Percentiles rank a stretch among this genome's conserved stretches.
Conservation (phyloP, 1,284 basidiomycete species). For the Cronartium quercuum region DNA sequence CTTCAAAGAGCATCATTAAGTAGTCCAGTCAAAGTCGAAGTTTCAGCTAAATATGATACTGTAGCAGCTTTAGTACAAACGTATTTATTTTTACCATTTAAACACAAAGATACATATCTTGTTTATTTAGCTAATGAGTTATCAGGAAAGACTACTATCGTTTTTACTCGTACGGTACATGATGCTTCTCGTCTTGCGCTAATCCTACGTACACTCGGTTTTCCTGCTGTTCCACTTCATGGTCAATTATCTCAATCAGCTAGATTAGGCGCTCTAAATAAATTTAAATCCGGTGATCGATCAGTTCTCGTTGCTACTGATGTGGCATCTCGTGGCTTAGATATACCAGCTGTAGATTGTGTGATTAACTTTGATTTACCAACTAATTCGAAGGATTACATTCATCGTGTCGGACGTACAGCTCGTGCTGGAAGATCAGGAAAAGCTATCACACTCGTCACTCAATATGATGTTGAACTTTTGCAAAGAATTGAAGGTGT, state of each 20-base stretch:
- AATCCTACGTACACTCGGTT: conserved; percentile 81
- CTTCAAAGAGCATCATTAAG: conserved; percentile 89
- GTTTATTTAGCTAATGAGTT: conserved; percentile 83
- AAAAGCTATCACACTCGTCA: conserved; percentile 90
- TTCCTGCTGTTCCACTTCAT: conserved; percentile 91
- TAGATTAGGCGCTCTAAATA: conserved; percentile 84
- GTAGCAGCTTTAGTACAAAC: conserved; percentile 92
- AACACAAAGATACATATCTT: conserved; percentile 86
- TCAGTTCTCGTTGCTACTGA: conserved; percentile 92
- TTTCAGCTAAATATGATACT: conserved; percentile 93
- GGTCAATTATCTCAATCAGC: conserved; percentile 92
- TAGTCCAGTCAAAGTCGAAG: conserved; percentile 91
- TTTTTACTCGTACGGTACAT: conserved; percentile 92
- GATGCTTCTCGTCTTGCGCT: conserved; percentile 87
- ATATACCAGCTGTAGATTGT: conserved; percentile 91
- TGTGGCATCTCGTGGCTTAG: conserved; percentile 90
- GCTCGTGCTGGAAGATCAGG: conserved; percentile 92
- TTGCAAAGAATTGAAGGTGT: conserved; percentile 62
- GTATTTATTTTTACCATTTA: conserved; percentile 87
- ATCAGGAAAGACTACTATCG: conserved; percentile 85
- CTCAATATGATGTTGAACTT: conserved; percentile 97
- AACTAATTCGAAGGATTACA: conserved; percentile 97
- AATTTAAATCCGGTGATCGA: conserved; percentile 92
- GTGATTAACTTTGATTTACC: conserved; percentile 99
- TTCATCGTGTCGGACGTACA: conserved; percentile 94